Percentiles rank a stretch among this genome's conserved stretches.
phyloP scores from a whole-genome alignment of 257 asterid genomes.

The Lithospermum erythrorhizon region DNA sequence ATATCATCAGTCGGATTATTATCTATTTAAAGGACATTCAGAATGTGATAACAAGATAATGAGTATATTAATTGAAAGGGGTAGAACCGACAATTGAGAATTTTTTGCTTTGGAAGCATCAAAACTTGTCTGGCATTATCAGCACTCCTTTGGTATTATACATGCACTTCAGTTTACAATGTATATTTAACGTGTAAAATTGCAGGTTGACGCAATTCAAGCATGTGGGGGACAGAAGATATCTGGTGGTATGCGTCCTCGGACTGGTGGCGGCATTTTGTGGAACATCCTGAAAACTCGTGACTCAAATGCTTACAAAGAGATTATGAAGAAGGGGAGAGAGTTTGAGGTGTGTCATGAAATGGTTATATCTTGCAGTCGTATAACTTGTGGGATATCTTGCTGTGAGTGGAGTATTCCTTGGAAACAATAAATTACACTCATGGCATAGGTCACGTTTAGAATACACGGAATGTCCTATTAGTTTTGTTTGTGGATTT shows the following conservation, averaged over 20 bases:
- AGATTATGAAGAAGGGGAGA: constrained; percentile 77
- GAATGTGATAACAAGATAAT: no score
- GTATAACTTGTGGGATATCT: neutral
- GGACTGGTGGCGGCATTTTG: constrained; percentile 78
- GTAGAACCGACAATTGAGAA: no score
- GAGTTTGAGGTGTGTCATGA: constrained; percentile 73
- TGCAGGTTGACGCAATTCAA: constrained; percentile 93
- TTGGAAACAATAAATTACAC: neutral
- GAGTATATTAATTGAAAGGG: no score
- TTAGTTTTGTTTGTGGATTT: no score
- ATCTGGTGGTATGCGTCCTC: constrained; percentile 54
- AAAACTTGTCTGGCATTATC: no score
- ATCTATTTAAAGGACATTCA: no score
- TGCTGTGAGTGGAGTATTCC: neutral
- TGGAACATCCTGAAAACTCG: constrained; percentile 85
- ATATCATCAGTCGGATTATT: no score
- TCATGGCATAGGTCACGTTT: neutral
- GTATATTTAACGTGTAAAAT: neutral
- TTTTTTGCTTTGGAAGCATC: no score
- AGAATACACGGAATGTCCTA: neutral
- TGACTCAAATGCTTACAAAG: constrained; percentile 83
- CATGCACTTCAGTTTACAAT: neutral
- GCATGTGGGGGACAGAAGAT: constrained; percentile 94
- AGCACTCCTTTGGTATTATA: no score
- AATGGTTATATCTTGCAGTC: neutral